A percentile compares a stretch with the other conserved stretches of the same genome.
phyloP scores from a whole-genome alignment of 2,329 filamentous ascomycete genomes.

The Periconia digitata region DNA sequence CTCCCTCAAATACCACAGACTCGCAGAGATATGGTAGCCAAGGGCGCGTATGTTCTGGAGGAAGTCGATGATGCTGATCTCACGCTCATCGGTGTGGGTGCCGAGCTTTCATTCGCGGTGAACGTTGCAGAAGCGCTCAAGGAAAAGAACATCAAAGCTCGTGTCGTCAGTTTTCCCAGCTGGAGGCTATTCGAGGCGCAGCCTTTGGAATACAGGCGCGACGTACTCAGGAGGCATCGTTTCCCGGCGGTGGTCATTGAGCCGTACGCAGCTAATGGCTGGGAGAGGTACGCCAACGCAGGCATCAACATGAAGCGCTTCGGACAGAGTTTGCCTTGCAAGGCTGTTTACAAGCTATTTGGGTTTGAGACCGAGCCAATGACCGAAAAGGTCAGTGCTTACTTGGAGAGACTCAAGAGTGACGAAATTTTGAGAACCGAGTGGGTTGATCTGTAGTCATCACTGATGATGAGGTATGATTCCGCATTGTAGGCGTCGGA shows the following conservation, averaged over 20 bases:
- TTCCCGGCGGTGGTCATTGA: slow-evolving; percentile 61
- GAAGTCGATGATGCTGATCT: slow-evolving; percentile 49
- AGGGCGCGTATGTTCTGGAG: slow-evolving; percentile 52
- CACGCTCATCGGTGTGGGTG: slow-evolving; percentile 55
- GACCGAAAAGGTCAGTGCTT: slow-evolving; percentile 43
- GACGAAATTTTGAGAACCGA: slow-evolving; percentile 37
- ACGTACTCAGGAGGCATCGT: slow-evolving; percentile 47
- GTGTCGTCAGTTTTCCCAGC: slow-evolving; percentile 55
- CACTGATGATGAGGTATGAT: background rate
- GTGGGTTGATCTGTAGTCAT: slow-evolving; percentile 37
- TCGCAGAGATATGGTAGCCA: slow-evolving; percentile 44
- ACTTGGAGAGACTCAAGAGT: slow-evolving; percentile 40
- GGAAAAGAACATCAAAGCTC: slow-evolving; percentile 45
- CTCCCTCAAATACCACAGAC: slow-evolving; percentile 45
- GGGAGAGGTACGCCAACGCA: slow-evolving; percentile 63
- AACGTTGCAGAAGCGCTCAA: slow-evolving; percentile 45
- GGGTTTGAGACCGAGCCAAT: slow-evolving; percentile 54
- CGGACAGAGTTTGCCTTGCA: slow-evolving; percentile 58
- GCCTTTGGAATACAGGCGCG: slow-evolving; percentile 48
- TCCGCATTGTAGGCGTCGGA: background rate
- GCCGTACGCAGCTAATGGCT: slow-evolving; percentile 59
- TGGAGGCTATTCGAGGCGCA: slow-evolving; percentile 55
- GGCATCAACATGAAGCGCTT: slow-evolving; percentile 57
- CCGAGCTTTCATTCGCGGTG: slow-evolving; percentile 53
- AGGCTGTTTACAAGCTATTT: slow-evolving; percentile 58